These are phyloP conservation scores for Fusarium denticulatum DNA, from an alignment of 2,329 filamentous ascomycete species.

Conservation along the genomic window DNA sequence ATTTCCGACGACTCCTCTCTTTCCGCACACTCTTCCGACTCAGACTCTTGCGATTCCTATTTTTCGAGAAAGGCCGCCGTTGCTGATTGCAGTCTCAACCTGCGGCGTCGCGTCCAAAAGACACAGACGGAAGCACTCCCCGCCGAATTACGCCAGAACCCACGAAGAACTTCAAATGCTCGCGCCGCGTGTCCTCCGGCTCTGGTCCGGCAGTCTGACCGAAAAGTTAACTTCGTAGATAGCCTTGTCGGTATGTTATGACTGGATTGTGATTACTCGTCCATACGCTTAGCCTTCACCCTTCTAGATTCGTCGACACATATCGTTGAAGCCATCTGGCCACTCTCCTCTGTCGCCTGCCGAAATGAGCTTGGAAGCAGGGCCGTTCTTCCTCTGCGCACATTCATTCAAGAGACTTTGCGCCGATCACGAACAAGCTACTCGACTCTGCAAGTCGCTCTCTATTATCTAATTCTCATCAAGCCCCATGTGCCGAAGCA, in stretches of 20 bases:
- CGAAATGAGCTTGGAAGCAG: slow-evolving; percentile 77
- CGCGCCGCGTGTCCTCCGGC: slow-evolving; percentile 74
- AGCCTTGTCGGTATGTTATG: slow-evolving; percentile 91
- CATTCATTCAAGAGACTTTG: slow-evolving; percentile 97
- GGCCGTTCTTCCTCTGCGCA: slow-evolving; percentile 87
- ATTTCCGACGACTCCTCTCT: slow-evolving; percentile 74
- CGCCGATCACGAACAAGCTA: slow-evolving; percentile 96
- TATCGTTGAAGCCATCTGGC: slow-evolving; percentile 98
- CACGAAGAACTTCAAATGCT: slow-evolving; percentile 65
- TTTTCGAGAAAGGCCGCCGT: slow-evolving; percentile 43
- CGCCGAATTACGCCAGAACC: slow-evolving; percentile 71
- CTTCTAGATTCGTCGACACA: slow-evolving; percentile 90
- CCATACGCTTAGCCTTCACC: slow-evolving; percentile 48
- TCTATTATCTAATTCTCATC: slow-evolving; percentile 96
- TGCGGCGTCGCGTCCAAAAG: slow-evolving; percentile 39
- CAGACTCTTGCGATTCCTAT: slow-evolving; percentile 58
- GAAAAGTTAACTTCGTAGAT: slow-evolving; percentile 95
- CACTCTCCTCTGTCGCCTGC: slow-evolving; percentile 82
- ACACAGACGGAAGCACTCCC: slow-evolving; percentile 60
- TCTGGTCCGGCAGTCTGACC: slow-evolving; percentile 86
- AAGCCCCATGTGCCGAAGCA: slow-evolving; percentile 86
- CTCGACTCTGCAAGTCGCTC: slow-evolving; percentile 93
- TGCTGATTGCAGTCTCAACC: slow-evolving; percentile 38
- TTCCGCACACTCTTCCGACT: slow-evolving; percentile 69
- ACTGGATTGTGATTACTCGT: slow-evolving; percentile 32